Base-by-base conservation (phyloP, 164 flowering plant genomes). In the Stephania yunnanensis region DNA sequence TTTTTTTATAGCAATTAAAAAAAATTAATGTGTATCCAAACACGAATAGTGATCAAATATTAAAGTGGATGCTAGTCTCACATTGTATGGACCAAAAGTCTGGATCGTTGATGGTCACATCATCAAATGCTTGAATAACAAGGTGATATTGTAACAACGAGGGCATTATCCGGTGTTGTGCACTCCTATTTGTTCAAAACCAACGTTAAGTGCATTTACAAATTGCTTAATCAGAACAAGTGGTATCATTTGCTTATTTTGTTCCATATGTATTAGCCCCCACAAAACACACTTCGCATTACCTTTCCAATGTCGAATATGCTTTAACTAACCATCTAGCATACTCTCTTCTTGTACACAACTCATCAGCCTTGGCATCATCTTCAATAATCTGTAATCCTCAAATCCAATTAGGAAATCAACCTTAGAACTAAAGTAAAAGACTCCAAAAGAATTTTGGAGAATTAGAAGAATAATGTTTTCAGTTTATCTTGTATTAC, bases 291-390 rank as follows among this genome's bases (percentile, higher is more conserved):
- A 71, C 55, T 46, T 29, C 63, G 68, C 67, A n/a, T 63, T 86
- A 95, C 99, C 98, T 92, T 85, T 92, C 98, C 75, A 95, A 80
- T 11, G 78, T 75, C 5, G 83, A 86, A 80, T 86, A 89, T 50
- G 82, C 78, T 78, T 81, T 85, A 69, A 91, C 84, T 46, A 95
- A 80, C 99, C 98, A 93, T 80, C 98, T 87, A 12, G 94, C 96
- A 86, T 91, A 95, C 78, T 93, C 96, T 81, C 96, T 85, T 78
- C 91, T 86, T 10, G 92, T 90, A 81, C 99, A 93, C 80, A 95
- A 85, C 53, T 85, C 91, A 80, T 86, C 82, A 19, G 86, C 88
- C 75, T 73, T 81, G 53, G 83, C 86, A 80, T 87, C 85, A 70
- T 87, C 89, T 77, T 93, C 95, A 75, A 92, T 83, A 13, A 93